Evolutionary conservation across 1,139 yeast genomes (phyloP).

Genomic region (Maudiozyma humilis): DNA sequence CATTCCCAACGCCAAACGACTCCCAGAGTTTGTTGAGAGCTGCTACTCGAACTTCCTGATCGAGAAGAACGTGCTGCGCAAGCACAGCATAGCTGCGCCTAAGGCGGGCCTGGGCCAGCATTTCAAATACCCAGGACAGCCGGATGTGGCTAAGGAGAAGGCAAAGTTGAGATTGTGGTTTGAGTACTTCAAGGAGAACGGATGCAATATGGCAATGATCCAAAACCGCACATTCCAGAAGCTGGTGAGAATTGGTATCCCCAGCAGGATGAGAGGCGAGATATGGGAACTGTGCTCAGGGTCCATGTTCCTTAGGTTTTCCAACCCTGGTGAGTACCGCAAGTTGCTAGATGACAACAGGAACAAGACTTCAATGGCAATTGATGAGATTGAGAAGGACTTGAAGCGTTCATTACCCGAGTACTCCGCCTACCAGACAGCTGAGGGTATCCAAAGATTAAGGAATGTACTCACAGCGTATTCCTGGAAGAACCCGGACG

Average conservation of each 20-base stretch:
- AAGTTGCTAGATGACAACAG: conserved; percentile 50
- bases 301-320: conserved; percentile 65
- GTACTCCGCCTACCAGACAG: conserved; percentile 83
- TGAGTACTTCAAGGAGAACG: conserved; percentile 75
- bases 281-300: conserved; percentile 93
- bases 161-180: conserved; percentile 89
- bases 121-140: conserved; percentile 85
- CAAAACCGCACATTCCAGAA: conserved; percentile 73
- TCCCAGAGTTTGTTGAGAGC: conserved; percentile 59
- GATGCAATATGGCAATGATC: conserved; percentile 71
- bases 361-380: conserved; percentile 66
- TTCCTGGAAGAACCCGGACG: conserved; percentile 95
- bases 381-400: conserved; percentile 95
- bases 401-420: conserved; percentile 90
- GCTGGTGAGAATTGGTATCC: conserved; percentile 81
- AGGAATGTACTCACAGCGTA: conserved; percentile 87
- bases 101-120: conserved; percentile 76
- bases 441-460: conserved; percentile 75
- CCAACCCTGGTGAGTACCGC: conserved; percentile 52
- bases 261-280: conserved; percentile 88
- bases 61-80: conserved; percentile 44
- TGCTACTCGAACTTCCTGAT: conserved; percentile 82
- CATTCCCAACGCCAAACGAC: conserved; percentile 49
- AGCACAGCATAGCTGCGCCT: conserved; percentile 48
- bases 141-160: conserved; percentile 68